Evolutionary conservation across 371 early-diverging fungal genomes (phyloP).

Genomic region (Entomophthora muscae): DNA sequence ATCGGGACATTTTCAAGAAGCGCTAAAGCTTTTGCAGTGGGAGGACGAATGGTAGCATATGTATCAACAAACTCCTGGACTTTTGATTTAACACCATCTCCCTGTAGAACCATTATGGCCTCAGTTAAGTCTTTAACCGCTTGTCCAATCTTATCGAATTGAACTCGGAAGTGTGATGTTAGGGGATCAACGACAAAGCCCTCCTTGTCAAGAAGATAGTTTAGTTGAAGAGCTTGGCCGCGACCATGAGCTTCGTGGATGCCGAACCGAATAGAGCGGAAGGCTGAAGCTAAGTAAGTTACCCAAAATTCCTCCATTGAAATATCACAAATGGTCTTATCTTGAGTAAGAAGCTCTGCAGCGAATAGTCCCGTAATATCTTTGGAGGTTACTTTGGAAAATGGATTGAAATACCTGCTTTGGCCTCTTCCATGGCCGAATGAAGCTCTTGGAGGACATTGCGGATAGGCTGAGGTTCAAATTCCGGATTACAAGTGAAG

Average conservation of each 20-base stretch:
- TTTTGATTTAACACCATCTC: constrained; percentile 48
- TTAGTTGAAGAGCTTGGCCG: constrained; percentile 57
- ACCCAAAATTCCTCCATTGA: constrained; percentile 46
- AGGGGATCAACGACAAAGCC: constrained; percentile 31
- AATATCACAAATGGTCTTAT: constrained; percentile 35
- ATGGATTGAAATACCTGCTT: constrained; percentile 30
- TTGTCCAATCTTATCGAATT: constrained; percentile 39
- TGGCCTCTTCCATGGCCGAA: constrained; percentile 64
- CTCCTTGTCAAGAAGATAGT: constrained; percentile 48
- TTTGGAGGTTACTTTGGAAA: constrained; percentile 7
- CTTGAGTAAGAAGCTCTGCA: constrained; percentile 39
- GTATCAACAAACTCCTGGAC: constrained; percentile 37
- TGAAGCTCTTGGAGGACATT: constrained; percentile 49
- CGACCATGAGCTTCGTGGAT: constrained; percentile 59
- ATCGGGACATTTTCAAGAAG: constrained; percentile 30
- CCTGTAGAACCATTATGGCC: constrained; percentile 57
- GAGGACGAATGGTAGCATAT: constrained; percentile 31
- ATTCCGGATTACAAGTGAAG: constrained; percentile 24
- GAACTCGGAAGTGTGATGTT: constrained; percentile 32
- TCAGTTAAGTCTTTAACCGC: constrained; percentile 44
- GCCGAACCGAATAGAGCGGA: constrained; percentile 64
- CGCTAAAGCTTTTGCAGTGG: constrained; percentile 31
- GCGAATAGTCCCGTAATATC: constrained; percentile 64
- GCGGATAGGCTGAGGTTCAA: constrained; percentile 34
- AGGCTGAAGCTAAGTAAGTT: constrained; percentile 60